Conservation (phyloP, 768 basidiomycete genomes). For the Tylopilus balloui region DNA sequence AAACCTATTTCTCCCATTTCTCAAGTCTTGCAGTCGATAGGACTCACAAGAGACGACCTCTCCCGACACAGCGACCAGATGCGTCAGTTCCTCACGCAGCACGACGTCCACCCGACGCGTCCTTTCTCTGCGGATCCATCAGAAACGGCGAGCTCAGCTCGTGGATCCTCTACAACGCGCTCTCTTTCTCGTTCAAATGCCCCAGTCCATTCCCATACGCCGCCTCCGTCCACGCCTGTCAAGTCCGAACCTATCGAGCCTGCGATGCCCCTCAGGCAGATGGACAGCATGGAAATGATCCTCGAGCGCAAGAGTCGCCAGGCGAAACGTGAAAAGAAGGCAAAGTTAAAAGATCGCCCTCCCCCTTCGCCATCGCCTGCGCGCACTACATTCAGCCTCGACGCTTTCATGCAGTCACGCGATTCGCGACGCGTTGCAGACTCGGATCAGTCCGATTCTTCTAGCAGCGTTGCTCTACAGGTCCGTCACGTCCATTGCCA, state of each 20-base stretch:
- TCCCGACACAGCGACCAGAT: conserved; percentile 69
- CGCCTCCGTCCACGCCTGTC: conserved; percentile 54
- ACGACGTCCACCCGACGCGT: conserved; percentile 45
- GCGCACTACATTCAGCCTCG: conserved; percentile 42
- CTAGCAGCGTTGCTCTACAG: conserved; percentile 31
- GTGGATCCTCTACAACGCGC: conserved; percentile 38
- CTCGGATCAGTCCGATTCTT: conserved; percentile 30
- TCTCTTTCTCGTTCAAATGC: conserved; percentile 48
- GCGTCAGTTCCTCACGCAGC: conserved; percentile 69
- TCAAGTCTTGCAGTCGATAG: conserved; percentile 63
- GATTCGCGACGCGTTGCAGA: conserved; percentile 42
- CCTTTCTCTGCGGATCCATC: conserved; percentile 34
- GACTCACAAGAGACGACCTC: conserved; percentile 75
- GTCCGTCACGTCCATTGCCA: conserved; percentile 33
- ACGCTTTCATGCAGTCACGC: conserved; percentile 53
- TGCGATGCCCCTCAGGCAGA: conserved; percentile 47
- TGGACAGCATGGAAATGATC: conserved; percentile 74
- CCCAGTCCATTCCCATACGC: conserved; percentile 35
- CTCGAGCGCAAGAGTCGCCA: conserved; percentile 65
- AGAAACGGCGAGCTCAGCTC: conserved; percentile 38
- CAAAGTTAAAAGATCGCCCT: conserved; percentile 47
- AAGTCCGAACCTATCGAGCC: conserved; percentile 58
- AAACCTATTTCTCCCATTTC: conserved; percentile 61
- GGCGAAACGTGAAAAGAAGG: conserved; percentile 46
- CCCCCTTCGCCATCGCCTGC: conserved; percentile 51